Evolutionary conservation across 257 asterid species (phyloP).

Genomic region (Prunella vulgaris): DNA sequence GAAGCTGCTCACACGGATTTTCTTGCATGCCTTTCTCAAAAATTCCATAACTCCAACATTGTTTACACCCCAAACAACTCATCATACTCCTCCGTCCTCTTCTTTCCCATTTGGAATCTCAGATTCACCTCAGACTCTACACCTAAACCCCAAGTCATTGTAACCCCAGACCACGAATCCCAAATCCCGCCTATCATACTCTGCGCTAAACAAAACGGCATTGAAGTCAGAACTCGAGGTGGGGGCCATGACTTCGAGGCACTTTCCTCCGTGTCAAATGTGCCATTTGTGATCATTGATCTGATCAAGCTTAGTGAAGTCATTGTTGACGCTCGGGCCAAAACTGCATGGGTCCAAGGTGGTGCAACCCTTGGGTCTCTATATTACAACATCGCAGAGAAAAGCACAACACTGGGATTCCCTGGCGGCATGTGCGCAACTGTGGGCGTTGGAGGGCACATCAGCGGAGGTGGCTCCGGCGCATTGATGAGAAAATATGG

Average conservation of each 20-base stretch:
- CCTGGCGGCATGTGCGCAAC: slow-evolving; percentile 8
- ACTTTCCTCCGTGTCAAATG: slow-evolving; percentile 12
- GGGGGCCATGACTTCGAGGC: slow-evolving; percentile 34
- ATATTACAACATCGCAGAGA: slow-evolving; percentile 12
- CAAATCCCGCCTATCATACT: slow-evolving; percentile 13
- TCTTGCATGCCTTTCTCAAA: not conserved
- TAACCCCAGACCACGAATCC: slow-evolving; percentile 15
- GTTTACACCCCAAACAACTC: slow-evolving; percentile 16
- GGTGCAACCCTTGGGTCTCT: slow-evolving; percentile 19
- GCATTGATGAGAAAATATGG: slow-evolving; percentile 17
- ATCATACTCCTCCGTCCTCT: slow-evolving; percentile 3
- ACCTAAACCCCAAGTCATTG: slow-evolving; percentile 12
- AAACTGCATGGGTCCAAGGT: slow-evolving; percentile 23
- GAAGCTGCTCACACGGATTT: not conserved
- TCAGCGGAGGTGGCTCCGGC: slow-evolving; percentile 27
- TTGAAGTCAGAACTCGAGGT: slow-evolving; percentile 26
- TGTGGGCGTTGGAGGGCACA: slow-evolving; percentile 29
- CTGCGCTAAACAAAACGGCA: slow-evolving; percentile 10
- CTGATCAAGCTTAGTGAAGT: slow-evolving; percentile 14
- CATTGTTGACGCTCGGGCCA: not conserved
- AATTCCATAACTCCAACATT: not conserved
- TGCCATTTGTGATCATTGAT: slow-evolving; percentile 27
- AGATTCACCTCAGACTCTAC: not conserved
- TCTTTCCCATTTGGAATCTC: not conserved
- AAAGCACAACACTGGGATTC: slow-evolving; percentile 6